Evolutionary conservation across 2,329 filamentous ascomycete genomes (phyloP), one percentile per base, ranked within the genome.

Genomic region (Curvularia spicifera): DNA sequence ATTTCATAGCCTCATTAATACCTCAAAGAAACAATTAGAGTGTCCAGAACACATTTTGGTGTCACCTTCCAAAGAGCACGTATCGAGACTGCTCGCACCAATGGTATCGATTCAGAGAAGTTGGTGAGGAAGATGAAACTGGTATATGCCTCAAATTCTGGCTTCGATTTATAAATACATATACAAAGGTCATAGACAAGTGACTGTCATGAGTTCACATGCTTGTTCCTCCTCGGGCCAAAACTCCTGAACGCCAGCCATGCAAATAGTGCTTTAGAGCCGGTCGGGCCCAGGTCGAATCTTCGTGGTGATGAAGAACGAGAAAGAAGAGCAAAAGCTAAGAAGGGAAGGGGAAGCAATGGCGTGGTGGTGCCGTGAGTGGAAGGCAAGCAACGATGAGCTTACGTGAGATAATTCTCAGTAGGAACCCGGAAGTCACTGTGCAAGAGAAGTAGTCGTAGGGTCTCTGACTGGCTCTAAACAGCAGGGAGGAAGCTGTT

Each of bases 231-330:
- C 5, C 42, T 44, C n/a, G 24, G 5, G 13, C 15, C 15, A 28
- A 43, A 44, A 44, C 42, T 28, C 42, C 42, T n/a, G 28, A 47
- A 47, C 44, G 44, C 44, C 44, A 47, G 29, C 28, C 29, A 47
- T 47, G 44, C 44, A 33, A 3, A 31, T 18, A 44, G 29, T 22
- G 28, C 6, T 47, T 35, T 31, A 4, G 1, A 31, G 12, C 18
- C 44, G 18, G 12, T 22, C 42, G 7, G 12, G 4, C 15, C n/a
- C 7, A 5, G n/a, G 28, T 31, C 10, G 20, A 47, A 31, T 46
- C 43, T 20, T n/a, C 20, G 7, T 44, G 24, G 3, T 22, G n/a
- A 33, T 33, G 29, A 31, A 20, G 44, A 31, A 4, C 5, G n/a
- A 31, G 42, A 15, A 2, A 31, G 28, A 13, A 29, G 15, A 18